Base-by-base conservation (phyloP, 1,284 basidiomycete species). In the Albatrellus sp. region DNA sequence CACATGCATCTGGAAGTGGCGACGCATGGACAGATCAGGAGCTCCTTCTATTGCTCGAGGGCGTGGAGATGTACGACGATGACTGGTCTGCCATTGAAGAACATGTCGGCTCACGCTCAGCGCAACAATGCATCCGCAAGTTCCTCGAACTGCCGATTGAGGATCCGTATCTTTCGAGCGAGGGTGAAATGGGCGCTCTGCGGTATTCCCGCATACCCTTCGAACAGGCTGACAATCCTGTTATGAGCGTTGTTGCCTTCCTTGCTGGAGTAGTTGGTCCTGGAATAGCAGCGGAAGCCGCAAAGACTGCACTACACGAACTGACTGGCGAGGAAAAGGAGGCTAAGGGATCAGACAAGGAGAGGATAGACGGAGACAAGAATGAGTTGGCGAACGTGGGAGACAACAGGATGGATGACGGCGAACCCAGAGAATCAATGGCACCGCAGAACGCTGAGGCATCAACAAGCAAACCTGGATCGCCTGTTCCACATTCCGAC, bases 201-300 rank as follows among this genome's bases (percentile, higher is more conserved):
- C 70, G 85, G 52, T 92, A 85, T 51, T 77, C 79, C 1, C 66
- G 84, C 7, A 69, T 94, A 47, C 94, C 94, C 0, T 96, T 98
- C 59, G 86, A 92, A 52, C 87, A 92, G 57, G 80, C 88, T 1
- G 96, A 98, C 58, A 98, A 98, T 60, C 94, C 94, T 0, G 91
- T 98, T 30, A 92, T 98, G 91, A 92, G 88, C 61, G 93, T 98
- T 19, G 92, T 98, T 11, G 90, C 94, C 1, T 98, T 98, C 68
- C 70, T 99, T 39, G 92, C 94, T 12, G 86, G 86, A 13, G 90
- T 94, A 1, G 88, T 98, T 5, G 83, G 80, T 13, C 91, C 92
- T 0, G 83, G 85, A 1, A 86, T 97, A 4, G 94, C 93, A 1
- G 87, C 90, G 0, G 91, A 93, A 46, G 93, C 91, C 0, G 92